A percentile compares a stretch with the other conserved stretches of the same genome.
Conservation (phyloP, 208 protist genomes). For the Baffinella frigidus region DNA sequence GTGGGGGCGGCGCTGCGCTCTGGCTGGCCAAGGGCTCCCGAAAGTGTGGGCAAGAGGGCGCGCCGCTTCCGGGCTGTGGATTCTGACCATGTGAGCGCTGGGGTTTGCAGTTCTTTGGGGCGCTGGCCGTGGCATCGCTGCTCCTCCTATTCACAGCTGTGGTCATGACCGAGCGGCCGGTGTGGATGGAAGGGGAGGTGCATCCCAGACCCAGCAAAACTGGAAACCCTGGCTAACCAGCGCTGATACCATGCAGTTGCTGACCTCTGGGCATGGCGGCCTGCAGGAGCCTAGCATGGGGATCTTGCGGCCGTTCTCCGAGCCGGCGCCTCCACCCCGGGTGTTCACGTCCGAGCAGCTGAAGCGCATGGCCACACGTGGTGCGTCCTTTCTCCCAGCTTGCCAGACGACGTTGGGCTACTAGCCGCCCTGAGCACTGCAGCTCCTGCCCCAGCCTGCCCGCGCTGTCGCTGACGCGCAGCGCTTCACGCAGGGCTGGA, state of each 20-base stretch:
- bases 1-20: too few relatives aligned
- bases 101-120: constrained; percentile 60
- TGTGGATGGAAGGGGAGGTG: constrained; percentile 57
- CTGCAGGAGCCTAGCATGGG: background rate
- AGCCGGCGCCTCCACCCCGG: background rate
- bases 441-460: too few relatives aligned
- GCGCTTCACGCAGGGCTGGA: too few relatives aligned
- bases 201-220: background rate
- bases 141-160: constrained; percentile 26
- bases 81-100: too few relatives aligned
- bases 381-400: background rate
- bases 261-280: background rate
- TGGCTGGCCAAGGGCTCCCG: too few relatives aligned
- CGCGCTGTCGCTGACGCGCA: too few relatives aligned
- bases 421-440: too few relatives aligned
- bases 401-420: too few relatives aligned
- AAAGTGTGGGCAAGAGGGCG: too few relatives aligned
- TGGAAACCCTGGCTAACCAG: background rate
- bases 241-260: background rate
- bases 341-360: background rate
- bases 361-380: background rate
- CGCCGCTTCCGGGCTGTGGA: too few relatives aligned
- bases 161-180: constrained; percentile 31
- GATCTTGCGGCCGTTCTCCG: constrained; percentile 25
- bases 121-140: constrained; percentile 24